Percentiles rank a stretch among this genome's conserved stretches.
Conservation (phyloP, 1,284 basidiomycete species). For the Pseudozyma sp. region DNA sequence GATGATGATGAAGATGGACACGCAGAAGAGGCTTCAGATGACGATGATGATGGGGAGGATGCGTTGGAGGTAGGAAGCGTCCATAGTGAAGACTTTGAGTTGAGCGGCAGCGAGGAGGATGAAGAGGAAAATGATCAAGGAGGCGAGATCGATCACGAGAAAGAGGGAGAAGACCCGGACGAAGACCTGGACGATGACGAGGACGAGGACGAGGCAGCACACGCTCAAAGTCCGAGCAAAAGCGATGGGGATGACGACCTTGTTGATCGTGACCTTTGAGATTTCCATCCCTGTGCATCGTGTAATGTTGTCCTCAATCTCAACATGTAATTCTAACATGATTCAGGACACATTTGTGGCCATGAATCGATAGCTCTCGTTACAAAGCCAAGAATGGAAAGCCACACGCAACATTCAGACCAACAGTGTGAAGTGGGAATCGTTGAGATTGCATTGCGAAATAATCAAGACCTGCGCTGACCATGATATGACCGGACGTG, state of each 20-base stretch:
- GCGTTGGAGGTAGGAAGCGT: slow-evolving; percentile 27
- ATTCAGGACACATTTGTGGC: too few relatives aligned
- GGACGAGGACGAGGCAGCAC: not conserved
- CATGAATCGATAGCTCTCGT: too few relatives aligned
- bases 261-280: slow-evolving; percentile 37
- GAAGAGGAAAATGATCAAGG: not conserved
- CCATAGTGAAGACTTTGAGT: slow-evolving; percentile 51
- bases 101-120: slow-evolving; percentile 21
- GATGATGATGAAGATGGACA: slow-evolving; percentile 26
- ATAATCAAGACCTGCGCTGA: not conserved
- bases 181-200: slow-evolving; percentile 1
- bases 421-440: too few relatives aligned
- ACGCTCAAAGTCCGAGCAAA: not conserved
- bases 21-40: slow-evolving; percentile 18
- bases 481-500: too few relatives aligned
- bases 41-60: slow-evolving; percentile 3
- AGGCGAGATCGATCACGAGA: not conserved
- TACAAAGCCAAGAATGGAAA: too few relatives aligned
- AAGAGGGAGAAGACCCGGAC: slow-evolving; percentile 17
- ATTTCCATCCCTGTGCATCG: not conserved
- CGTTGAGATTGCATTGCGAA: too few relatives aligned
- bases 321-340: too few relatives aligned
- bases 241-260: slow-evolving; percentile 31
- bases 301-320: not conserved
- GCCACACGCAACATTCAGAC: too few relatives aligned